Evolutionary conservation across 306 rosid genomes (phyloP), one percentile per base, ranked within the genome.

Genomic region (Geum urbanum): DNA sequence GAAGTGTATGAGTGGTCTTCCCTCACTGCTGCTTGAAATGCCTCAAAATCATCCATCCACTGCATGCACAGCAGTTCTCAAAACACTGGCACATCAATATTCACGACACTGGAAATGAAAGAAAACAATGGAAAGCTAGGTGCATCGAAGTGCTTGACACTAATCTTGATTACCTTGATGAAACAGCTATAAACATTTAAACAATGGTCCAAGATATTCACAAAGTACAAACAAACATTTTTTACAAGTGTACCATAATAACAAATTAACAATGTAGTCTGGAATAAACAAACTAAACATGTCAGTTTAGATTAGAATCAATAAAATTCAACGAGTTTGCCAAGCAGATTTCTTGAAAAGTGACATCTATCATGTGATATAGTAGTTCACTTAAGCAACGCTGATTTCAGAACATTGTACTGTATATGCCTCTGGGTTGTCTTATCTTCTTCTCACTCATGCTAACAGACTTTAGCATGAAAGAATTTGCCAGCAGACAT

Each of bases 31-130:
- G 84, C 81, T 79, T 89, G 91, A 86, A 91, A 89, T 10, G 83
- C 82, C 84, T 89, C 97, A 66, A 89, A 91, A 66, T 91, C 97
- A 63, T 91, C 79, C 94, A 91, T 91, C 97, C 97, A 91, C 96
- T 91, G 77, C 51, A 85, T 13, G 66, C 69, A 84, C 43, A 59
- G 35, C 51, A 12, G 39, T 65, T 72, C 44, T 74, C 71, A 64
- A 68, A 13, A 60, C 14, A 77, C 41, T 54, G 39, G n/a, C 35
- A 75, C 32, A 27, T 1, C 32, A 27, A 27, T 27, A 27, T 27
- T 27, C 32, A 27, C 9, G 32, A 35, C 5, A 11, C 8, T 45
- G 7, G 39, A 3, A 37, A 5, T 9, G 7, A 7, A 40, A 8
- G 19, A 44, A 4, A 9, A 19, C 6, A 10, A 15, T 27, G 71